Evolutionary conservation across 371 early-diverging fungal genomes (phyloP).

Genomic region (Umbelopsis sp.): DNA sequence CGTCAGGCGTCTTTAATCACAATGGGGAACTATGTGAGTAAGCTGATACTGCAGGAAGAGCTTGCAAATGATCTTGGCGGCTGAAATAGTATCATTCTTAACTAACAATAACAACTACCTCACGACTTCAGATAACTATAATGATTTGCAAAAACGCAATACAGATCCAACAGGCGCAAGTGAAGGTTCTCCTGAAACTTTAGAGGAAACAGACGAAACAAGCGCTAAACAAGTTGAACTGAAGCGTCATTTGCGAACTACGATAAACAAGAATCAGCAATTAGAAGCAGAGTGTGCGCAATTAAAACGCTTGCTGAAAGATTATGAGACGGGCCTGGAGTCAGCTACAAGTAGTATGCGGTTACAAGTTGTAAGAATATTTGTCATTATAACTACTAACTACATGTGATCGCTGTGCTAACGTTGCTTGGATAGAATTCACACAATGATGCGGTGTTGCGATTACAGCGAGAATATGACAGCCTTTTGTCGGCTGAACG

Average conservation of each 20-base stretch:
- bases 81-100: not conserved
- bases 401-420: not conserved
- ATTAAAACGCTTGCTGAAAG: not conserved
- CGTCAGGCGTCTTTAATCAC: slow-evolving; percentile 11
- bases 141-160: not conserved
- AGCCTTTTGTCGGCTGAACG: not conserved
- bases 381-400: not conserved
- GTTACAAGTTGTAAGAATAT: slow-evolving; percentile 1
- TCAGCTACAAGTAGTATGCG: slow-evolving; percentile 14
- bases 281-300: slow-evolving; percentile 13
- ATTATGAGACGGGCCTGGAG: slow-evolving; percentile 10
- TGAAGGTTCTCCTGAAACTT: not conserved
- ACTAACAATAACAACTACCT: not conserved
- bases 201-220: not conserved
- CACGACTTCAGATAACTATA: not conserved
- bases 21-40: slow-evolving; percentile 14
- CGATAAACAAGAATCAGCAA: not conserved
- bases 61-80: no score
- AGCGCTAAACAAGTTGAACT: not conserved
- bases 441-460: slow-evolving; percentile 10
- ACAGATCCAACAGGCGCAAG: not conserved
- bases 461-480: slow-evolving; percentile 8
- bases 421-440: not conserved
- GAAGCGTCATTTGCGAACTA: not conserved
- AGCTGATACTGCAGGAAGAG: not conserved